A percentile compares a stretch with the other conserved stretches of the same genome.
Conservation (phyloP, 2,329 filamentous ascomycete species). For the Paraconiothyrium brasiliense region DNA sequence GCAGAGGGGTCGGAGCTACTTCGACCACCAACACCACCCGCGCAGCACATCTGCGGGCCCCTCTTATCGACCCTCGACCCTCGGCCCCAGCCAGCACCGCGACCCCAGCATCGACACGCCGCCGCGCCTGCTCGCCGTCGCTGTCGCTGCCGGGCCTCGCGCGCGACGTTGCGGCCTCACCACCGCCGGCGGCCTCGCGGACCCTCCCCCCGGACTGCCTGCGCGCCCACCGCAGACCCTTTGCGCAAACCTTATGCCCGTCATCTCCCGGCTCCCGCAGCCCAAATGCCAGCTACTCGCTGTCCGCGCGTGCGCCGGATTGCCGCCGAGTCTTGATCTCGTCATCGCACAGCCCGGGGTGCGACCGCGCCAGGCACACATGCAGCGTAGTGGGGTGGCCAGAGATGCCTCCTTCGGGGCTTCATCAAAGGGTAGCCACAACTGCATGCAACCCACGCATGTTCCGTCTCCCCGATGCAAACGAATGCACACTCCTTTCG, state of each 20-base stretch:
- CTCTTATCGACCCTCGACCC: conserved; percentile 41
- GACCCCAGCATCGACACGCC: conserved; percentile 13
- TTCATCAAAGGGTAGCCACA: conserved; percentile 23
- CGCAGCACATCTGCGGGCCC: conserved; percentile 31
- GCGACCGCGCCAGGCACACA: conserved; percentile 21
- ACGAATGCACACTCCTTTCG: conserved; percentile 25
- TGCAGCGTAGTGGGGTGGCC: conserved; percentile 12
- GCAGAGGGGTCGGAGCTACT: conserved; percentile 30
- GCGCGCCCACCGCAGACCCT: conserved; percentile 35
- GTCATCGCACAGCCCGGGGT: conserved; percentile 28
- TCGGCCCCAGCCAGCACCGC: conserved; percentile 21
- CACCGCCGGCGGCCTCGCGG: not conserved
- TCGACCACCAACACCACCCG: conserved; percentile 26
- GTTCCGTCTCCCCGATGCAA: conserved; percentile 43
- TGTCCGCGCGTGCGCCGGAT: conserved; percentile 35
- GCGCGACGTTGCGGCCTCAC: not conserved
- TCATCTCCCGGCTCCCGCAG: conserved; percentile 50
- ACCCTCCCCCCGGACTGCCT: conserved; percentile 27
- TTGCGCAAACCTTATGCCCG: conserved; percentile 50
- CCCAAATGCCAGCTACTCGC: conserved; percentile 35
- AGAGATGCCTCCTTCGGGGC: conserved; percentile 22
- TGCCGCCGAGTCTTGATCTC: conserved; percentile 38
- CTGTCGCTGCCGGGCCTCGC: not conserved
- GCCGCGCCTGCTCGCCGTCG: not conserved
- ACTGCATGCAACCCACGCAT: conserved; percentile 32